Percentiles rank a stretch among this genome's conserved stretches.
These are phyloP conservation scores for Leptosphaerulina australis DNA, from an alignment of 2,329 filamentous ascomycete species.

Conservation along the genomic window DNA sequence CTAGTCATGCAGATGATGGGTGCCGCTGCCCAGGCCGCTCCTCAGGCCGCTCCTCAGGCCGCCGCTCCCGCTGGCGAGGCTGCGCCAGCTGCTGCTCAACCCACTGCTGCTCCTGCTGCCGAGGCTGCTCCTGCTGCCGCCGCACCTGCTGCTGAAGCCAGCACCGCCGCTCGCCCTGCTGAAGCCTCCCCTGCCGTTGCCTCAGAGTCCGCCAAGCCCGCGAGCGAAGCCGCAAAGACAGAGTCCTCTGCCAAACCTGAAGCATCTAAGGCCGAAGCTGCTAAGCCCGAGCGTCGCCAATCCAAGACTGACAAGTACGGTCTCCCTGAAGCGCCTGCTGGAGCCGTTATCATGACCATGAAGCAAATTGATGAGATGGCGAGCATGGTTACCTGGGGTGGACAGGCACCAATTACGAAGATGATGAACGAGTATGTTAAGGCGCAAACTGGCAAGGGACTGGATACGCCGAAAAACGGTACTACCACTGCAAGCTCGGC, in stretches of 20 bases:
- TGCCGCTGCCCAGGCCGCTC: slow-evolving; percentile 18
- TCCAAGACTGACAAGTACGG: slow-evolving; percentile 31
- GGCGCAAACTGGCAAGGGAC: slow-evolving; percentile 29
- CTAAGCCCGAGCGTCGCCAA: slow-evolving; percentile 29
- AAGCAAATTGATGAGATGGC: slow-evolving; percentile 44
- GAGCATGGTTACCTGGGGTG: slow-evolving; percentile 32
- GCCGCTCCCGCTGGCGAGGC: slow-evolving; percentile 1
- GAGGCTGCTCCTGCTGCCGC: slow-evolving; percentile 9
- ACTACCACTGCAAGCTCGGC: slow-evolving; percentile 1
- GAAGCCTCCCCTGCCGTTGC: not conserved
- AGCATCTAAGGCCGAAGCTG: slow-evolving; percentile 1
- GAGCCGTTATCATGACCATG: slow-evolving; percentile 44
- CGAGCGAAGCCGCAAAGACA: no score
- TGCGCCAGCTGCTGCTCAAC: slow-evolving; percentile 18
- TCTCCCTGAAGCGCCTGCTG: slow-evolving; percentile 27
- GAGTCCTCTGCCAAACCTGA: no score
- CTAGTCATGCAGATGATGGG: slow-evolving; percentile 42
- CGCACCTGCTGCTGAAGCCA: slow-evolving; percentile 6
- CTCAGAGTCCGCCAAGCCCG: not conserved
- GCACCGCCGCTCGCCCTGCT: slow-evolving; percentile 16
- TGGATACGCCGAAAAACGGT: slow-evolving; percentile 11
- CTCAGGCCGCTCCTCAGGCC: slow-evolving; percentile 11
- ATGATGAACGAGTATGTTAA: slow-evolving; percentile 47
- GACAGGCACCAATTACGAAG: slow-evolving; percentile 39
- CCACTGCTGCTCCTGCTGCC: not conserved